These are phyloP conservation scores for Corylus americana DNA, from an alignment of 306 rosid species.

Conservation along the genomic window DNA sequence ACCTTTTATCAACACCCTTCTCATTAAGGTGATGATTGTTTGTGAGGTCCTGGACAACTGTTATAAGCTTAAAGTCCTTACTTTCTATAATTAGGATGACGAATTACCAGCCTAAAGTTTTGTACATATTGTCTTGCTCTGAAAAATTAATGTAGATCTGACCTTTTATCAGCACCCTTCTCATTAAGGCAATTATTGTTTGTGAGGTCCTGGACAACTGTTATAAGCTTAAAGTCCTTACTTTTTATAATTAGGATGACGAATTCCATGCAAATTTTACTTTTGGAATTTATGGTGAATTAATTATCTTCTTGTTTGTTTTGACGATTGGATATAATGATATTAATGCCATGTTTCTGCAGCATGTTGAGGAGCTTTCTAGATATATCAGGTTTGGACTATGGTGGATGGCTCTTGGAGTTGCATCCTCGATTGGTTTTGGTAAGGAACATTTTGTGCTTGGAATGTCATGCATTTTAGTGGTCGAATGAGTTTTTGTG, in stretches of 20 bases:
- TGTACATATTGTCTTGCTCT: neutral
- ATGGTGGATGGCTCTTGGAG: constrained; percentile 97
- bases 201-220: neutral
- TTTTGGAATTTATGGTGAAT: neutral
- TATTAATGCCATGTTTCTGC: constrained; percentile 38
- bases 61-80: neutral
- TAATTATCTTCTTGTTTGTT: constrained; percentile 12
- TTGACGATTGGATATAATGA: constrained; percentile 19
- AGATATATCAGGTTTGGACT: constrained; percentile 71
- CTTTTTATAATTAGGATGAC: constrained; percentile 11
- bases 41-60: neutral
- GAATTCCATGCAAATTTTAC: neutral
- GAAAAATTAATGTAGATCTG: neutral
- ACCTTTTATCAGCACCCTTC: neutral
- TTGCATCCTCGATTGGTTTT: constrained; percentile 97
- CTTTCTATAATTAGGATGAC: constrained; percentile 12
- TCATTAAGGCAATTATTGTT: neutral
- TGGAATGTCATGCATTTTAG: constrained; percentile 7
- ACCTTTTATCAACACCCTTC: neutral
- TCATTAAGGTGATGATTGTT: neutral
- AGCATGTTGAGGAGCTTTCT: constrained; percentile 85
- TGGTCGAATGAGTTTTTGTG: constrained; percentile 22
- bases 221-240: neutral
- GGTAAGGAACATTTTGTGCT: constrained; percentile 53
- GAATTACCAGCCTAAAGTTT: neutral